Evolutionary conservation across 805 yeast genomes (phyloP), one percentile per base, ranked within the genome.

Genomic region (Yamadazyma paraphyllophila): DNA sequence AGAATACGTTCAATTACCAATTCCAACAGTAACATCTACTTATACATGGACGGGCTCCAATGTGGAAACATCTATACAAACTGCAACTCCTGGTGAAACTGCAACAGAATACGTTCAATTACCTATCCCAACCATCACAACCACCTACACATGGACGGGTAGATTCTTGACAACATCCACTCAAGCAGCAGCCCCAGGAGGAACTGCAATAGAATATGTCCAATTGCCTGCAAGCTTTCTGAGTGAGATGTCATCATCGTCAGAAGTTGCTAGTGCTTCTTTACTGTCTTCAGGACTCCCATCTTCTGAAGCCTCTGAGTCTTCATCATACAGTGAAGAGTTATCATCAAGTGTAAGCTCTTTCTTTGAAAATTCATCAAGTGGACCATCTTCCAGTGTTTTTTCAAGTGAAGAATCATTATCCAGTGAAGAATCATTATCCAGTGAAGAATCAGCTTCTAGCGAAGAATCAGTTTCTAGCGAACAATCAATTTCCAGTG

Each of bases 31-130:
- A 9, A 44, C 52, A 8, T 45, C 46, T 37, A 52, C 58, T 10
- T 7, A 7, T 9, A 33, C 36, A 7, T 48, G 51, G 51, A 51
- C 58, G 2, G 55, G 58, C 12, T 10, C 41, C 4, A 39, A 48
- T 13, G 16, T 41, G 3, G 43, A n/a, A 11, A 29, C 31, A 29
- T 47, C 49, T 6, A 61, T 63, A 1, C 33, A 27, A 14, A 47
- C 60, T 10, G 51, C 55, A 17, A 16, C 53, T 3, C 44, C 50
- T 9, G 61, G 56, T 15, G 55, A 43, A 13, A 53, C 59, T 8
- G 56, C 47, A 3, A 56, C 61, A 1, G 58, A 58, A 5, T 43
- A 50, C 9, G 44, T 55, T n/a, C 47, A 51, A 11, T 50, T 47
- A 12, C 55, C 57, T 10, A 36, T 17, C 14, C 39, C 24, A 17